A percentile compares a stretch with the other conserved stretches of the same genome.
Evolutionary conservation across 164 flowering plant species (phyloP).

Genomic region (Umbilicus rupestris): DNA sequence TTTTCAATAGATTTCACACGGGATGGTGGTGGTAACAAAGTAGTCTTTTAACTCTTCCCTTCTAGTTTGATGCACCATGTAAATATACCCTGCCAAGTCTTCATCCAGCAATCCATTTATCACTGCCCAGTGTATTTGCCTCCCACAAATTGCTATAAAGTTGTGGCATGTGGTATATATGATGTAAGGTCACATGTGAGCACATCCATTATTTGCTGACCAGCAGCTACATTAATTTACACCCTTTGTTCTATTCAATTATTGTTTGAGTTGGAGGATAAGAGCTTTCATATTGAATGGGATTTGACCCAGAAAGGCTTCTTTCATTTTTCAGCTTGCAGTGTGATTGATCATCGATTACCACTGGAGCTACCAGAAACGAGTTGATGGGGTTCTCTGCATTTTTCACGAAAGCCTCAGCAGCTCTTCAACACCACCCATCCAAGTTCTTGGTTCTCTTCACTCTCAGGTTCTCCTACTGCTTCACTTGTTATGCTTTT

Average conservation of each 20-base stretch:
- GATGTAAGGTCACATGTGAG: too few species aligned
- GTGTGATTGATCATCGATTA: neutral
- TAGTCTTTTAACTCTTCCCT: too few species aligned
- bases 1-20: too few species aligned
- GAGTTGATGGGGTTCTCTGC: slow-evolving; percentile 21
- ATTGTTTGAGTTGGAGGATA: neutral
- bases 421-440: slow-evolving; percentile 26
- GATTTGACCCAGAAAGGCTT: neutral
- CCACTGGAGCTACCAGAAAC: neutral
- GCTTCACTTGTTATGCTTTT: neutral
- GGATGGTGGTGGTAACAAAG: too few species aligned
- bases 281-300: neutral
- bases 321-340: neutral
- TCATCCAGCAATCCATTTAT: too few species aligned
- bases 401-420: slow-evolving; percentile 36
- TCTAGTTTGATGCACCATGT: too few species aligned
- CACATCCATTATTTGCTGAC: neutral
- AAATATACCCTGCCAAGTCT: too few species aligned
- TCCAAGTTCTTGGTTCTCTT: slow-evolving; percentile 35
- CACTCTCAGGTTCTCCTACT: slow-evolving; percentile 45
- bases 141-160: too few species aligned
- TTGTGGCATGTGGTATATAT: too few species aligned
- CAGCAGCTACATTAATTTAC: neutral
- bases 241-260: neutral
- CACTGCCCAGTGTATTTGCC: too few species aligned